Evolutionary conservation across 805 yeast species (phyloP).

Genomic region (Myxozyma vanderwaltii): DNA sequence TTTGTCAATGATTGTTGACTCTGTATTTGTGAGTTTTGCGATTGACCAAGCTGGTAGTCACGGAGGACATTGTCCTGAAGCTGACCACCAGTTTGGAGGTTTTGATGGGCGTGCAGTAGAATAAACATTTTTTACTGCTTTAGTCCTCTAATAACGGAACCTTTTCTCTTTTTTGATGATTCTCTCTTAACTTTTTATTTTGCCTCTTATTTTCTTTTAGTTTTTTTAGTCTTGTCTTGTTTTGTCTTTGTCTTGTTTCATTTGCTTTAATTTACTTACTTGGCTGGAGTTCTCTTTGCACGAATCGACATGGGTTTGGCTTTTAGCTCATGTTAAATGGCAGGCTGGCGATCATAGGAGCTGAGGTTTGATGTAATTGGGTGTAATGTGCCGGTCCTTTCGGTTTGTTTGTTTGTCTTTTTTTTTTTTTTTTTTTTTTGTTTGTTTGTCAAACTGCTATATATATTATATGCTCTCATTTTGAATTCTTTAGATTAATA

Average conservation of each 20-base stretch:
- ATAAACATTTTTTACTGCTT: background rate
- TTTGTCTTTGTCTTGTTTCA: background rate
- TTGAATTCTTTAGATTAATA: no score
- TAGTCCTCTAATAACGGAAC: background rate
- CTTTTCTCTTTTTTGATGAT: background rate
- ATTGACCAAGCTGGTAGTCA: conserved; percentile 40
- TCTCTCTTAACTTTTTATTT: background rate
- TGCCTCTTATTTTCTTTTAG: background rate
- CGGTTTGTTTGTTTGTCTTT: no score
- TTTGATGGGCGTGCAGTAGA: background rate
- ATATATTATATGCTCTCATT: no score
- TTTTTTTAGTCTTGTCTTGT: background rate
- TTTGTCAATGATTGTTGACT: conserved; percentile 41
- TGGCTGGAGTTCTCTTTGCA: background rate
- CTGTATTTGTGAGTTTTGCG: conserved; percentile 42
- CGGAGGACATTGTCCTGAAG: conserved; percentile 40
- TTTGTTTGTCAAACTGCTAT: no score
- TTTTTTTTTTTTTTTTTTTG: no score
- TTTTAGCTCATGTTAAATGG: background rate
- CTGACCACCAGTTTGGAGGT: conserved; percentile 37
- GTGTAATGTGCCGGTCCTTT: no score
- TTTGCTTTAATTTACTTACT: background rate
- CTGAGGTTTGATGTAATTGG: background rate
- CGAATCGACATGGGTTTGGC: background rate
- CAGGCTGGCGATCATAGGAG: background rate